Percentiles rank a stretch among this genome's conserved stretches.
These are phyloP conservation scores for Microcyclospora pomicola DNA, from an alignment of 2,329 filamentous ascomycete species.

Conservation along the genomic window DNA sequence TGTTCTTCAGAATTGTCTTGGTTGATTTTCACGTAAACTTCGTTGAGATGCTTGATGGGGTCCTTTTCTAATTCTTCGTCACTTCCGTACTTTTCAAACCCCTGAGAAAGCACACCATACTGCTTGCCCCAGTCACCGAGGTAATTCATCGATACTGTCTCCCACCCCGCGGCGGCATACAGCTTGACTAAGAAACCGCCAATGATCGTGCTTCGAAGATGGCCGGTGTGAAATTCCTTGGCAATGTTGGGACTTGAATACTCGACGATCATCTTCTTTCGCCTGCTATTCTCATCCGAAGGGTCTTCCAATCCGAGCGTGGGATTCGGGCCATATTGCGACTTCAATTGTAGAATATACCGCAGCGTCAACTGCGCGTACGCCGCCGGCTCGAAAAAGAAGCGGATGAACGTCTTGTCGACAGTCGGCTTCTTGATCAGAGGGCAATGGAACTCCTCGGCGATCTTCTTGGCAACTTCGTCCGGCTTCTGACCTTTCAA, in stretches of 20 bases:
- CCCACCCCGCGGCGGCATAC: slow-evolving; percentile 55
- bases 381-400: slow-evolving; percentile 62
- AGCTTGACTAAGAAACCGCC: slow-evolving; percentile 59
- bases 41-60: slow-evolving; percentile 69
- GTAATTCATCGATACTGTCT: slow-evolving; percentile 60
- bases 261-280: slow-evolving; percentile 60
- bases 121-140: slow-evolving; percentile 70
- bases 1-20: slow-evolving; percentile 50
- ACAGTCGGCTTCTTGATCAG: slow-evolving; percentile 56
- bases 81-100: slow-evolving; percentile 60
- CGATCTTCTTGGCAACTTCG: slow-evolving; percentile 42
- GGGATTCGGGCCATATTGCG: slow-evolving; percentile 50
- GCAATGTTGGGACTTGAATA: slow-evolving; percentile 80
- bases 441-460: slow-evolving; percentile 45
- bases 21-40: slow-evolving; percentile 68
- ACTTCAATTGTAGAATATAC: slow-evolving; percentile 48
- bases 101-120: slow-evolving; percentile 57
- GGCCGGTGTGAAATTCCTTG: slow-evolving; percentile 65
- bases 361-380: slow-evolving; percentile 55
- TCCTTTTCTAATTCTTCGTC: slow-evolving; percentile 58
- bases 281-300: slow-evolving; percentile 43
- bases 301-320: slow-evolving; percentile 47
- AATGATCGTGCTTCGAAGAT: slow-evolving; percentile 64
- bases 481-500: slow-evolving; percentile 52
- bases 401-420: slow-evolving; percentile 58